Evolutionary conservation across 345 rosid genomes (phyloP).

Genomic region (Bruguiera gymnorhiza): DNA sequence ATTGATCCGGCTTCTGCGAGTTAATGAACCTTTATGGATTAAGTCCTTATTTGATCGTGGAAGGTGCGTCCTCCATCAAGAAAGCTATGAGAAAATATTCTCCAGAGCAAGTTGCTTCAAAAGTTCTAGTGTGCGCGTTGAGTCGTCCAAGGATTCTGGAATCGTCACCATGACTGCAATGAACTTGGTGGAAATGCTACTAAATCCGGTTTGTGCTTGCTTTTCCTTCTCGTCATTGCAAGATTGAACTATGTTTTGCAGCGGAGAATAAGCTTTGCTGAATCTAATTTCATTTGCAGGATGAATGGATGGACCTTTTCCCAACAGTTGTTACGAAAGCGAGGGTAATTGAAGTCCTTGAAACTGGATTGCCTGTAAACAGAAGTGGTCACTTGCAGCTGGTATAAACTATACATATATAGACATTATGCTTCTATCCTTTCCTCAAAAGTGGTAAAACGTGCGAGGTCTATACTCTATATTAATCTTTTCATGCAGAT

Average conservation of each 20-base stretch:
- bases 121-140: constrained; percentile 37
- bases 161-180: constrained; percentile 41
- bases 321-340: constrained; percentile 61
- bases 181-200: constrained; percentile 40
- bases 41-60: constrained; percentile 30
- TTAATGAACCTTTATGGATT: constrained; percentile 56
- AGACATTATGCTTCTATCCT: too few species aligned
- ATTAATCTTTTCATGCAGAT: constrained; percentile 30
- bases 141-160: constrained; percentile 55
- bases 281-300: constrained; percentile 30
- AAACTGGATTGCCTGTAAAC: constrained; percentile 26
- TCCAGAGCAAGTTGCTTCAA: constrained; percentile 28
- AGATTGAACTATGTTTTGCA: background rate
- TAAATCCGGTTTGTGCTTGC: constrained; percentile 48
- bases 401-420: constrained; percentile 31
- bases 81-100: constrained; percentile 39
- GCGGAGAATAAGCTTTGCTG: too few species aligned
- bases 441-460: too few species aligned
- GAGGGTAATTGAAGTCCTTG: constrained; percentile 36
- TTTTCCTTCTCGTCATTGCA: too few species aligned
- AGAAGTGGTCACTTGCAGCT: constrained; percentile 46
- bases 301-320: constrained; percentile 56
- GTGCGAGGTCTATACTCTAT: too few species aligned
- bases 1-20: constrained; percentile 36
- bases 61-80: constrained; percentile 33